These are phyloP conservation scores for Agrocybe chaxingu DNA, from an alignment of 768 basidiomycete genomes.

Conservation along the genomic window DNA sequence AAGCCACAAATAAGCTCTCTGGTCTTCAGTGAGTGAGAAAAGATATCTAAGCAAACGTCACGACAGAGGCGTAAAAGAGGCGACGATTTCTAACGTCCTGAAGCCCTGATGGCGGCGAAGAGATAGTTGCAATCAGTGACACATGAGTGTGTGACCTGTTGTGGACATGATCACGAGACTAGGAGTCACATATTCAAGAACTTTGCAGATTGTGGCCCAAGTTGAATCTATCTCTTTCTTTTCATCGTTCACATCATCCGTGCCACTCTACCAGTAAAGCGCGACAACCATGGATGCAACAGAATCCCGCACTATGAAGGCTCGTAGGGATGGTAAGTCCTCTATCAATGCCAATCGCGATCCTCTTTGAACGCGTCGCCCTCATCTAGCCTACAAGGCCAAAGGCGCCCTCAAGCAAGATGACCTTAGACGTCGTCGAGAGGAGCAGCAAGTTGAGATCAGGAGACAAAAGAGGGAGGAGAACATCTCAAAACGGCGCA, in stretches of 20 bases:
- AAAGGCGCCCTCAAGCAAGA: conserved; percentile 88
- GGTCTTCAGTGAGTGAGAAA: too few species aligned
- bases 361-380: conserved; percentile 36
- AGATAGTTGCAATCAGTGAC: conserved; percentile 6
- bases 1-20: too few species aligned
- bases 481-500: conserved; percentile 96
- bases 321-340: conserved; percentile 65
- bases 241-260: conserved; percentile 25
- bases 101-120: background rate
- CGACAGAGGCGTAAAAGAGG: too few species aligned
- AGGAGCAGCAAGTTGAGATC: conserved; percentile 99
- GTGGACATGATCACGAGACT: conserved; percentile 25
- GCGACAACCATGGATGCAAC: conserved; percentile 36
- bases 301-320: conserved; percentile 71
- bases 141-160: conserved; percentile 5
- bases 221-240: conserved; percentile 27
- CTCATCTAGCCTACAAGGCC: conserved; percentile 76
- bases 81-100: background rate
- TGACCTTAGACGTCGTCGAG: conserved; percentile 92
- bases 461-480: conserved; percentile 97
- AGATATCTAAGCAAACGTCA: too few species aligned
- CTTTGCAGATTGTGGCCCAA: conserved; percentile 17
- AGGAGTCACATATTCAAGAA: conserved; percentile 28
- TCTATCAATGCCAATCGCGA: conserved; percentile 21
- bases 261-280: conserved; percentile 18